Base-by-base conservation (phyloP, 306 rosid genomes). In the Styphnolobium japonicum region DNA sequence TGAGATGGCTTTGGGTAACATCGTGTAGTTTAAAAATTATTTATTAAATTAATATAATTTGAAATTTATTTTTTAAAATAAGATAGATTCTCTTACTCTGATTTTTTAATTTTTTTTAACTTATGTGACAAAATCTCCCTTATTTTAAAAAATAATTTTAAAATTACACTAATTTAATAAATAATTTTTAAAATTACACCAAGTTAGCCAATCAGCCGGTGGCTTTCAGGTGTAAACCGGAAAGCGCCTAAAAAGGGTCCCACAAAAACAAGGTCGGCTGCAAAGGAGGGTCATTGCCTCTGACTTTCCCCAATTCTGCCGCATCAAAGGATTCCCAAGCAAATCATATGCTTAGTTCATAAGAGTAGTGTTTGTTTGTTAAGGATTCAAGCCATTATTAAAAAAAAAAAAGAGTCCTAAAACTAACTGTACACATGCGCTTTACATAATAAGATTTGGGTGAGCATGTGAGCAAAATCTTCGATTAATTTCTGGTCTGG, bases 391-490 rank as follows among this genome's bases (percentile, higher is more conserved):
- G 51, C 11, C 70, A 2, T 37, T 18, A 42, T 15, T 18, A 34
- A 8, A 10, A 22, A 9, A 36, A 58, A 7, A 73, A 77, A 6
- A 43, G 15, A 4, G 16, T 45, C 31, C 16, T 23, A 14, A 65
- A 69, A n/a, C 27, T 78, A 21, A 75, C 49, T 62, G 40, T 55
- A 39, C 46, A 56, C 80, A 60, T n/a, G n/a, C n/a, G n/a, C 82
- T 75, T 81, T 81, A 39, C 37, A 75, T 16, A 43, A 23, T 12
- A 34, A 33, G 62, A 78, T 75, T 65, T 74, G 52, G 63, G 15
- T 48, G 10, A 62, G 58, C 67, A 49, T 37, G 75, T 53, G 62
- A 27, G 19, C 40, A 45, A 65, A 58, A 62, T 69, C 70, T 53
- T 11, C 3, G 22, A 65, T 74, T 77, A 46, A 52, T 65, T 67